Evolutionary conservation across 495 filamentous ascomycete species (phyloP), one percentile per base, ranked within the genome.

Genomic region (Terfezia boudieri): DNA sequence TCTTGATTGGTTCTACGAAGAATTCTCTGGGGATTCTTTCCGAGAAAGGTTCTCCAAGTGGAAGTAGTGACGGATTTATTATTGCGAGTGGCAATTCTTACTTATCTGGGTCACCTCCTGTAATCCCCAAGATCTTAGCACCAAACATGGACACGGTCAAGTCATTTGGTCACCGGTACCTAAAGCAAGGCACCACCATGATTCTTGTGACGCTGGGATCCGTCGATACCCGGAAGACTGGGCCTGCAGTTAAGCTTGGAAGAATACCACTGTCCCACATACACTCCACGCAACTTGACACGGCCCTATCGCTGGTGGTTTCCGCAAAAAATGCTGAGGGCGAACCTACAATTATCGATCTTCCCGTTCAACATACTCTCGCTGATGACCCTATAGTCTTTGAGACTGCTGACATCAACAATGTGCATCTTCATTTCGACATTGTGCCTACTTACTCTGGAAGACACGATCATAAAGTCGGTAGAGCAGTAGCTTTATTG

Each of bases 381-480:
- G 82, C 80, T 35, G 62, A 65, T 17, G 88, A 94, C 58, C 90
- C 90, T 0, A 86, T 96, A 36, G 75, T 82, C 0, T 96, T 98
- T 68, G 82, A 79, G 53, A 79, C 89, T 0, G 72, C 66, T 14
- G 86, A 96, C 63, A 72, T 76, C 2, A 73, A 74, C 54, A 86
- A 85, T 61, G 88, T 95, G 43, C 86, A 86, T 67, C 71, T 98
- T 20, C 71, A 90, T 38, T 98, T 98, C 60, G 90, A 98, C 62
- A 86, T 98, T 54, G 80, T 96, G 9, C 90, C 89, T n/a, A 96
- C 92, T 2, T 95, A 96, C 69, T 79, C 87, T 38, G 92, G 88
- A n/a, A 80, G 80, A 16, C 78, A 84, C 52, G 85, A 93, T 53
- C 73, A 83, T 58, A 82, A 92, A 58, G 76, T 96, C 38, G 90